Conservation (phyloP, 2,329 filamentous ascomycete genomes). For the Colletotrichum sp. region DNA sequence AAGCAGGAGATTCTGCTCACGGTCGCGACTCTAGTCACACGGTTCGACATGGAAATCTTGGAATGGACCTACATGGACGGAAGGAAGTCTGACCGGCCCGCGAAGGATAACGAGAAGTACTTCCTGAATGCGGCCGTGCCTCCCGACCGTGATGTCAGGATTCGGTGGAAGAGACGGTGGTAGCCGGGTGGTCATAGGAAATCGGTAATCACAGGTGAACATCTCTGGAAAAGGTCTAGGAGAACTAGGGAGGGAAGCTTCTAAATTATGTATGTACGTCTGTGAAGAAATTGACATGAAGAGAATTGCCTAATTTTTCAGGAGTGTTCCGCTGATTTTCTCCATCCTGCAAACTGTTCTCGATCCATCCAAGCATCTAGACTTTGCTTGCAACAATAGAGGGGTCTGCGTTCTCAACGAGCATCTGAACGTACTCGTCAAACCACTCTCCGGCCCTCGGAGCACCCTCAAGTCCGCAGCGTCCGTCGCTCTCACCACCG, state of each 20-base stretch:
- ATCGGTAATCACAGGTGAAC: neutral
- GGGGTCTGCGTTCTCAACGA: slow-evolving; percentile 43
- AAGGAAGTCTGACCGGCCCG: neutral
- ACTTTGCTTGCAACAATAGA: neutral
- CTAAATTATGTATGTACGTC: neutral
- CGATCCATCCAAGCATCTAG: neutral
- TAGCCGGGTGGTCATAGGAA: neutral
- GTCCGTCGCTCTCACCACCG: slow-evolving; percentile 47
- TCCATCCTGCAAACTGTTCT: neutral
- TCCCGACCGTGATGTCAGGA: slow-evolving; percentile 14
- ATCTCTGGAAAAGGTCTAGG: neutral
- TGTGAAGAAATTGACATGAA: neutral
- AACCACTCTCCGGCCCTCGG: slow-evolving; percentile 46
- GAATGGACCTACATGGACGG: slow-evolving; percentile 17
- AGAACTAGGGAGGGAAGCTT: neutral
- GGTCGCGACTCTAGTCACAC: slow-evolving; percentile 32
- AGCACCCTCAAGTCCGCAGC: slow-evolving; percentile 41
- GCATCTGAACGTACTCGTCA: slow-evolving; percentile 43
- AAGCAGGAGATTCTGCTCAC: slow-evolving; percentile 43
- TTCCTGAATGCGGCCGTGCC: slow-evolving; percentile 17
- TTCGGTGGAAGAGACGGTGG: slow-evolving; percentile 9
- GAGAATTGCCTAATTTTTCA: neutral
- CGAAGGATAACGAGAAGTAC: slow-evolving; percentile 8
- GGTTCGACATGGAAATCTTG: slow-evolving; percentile 36
- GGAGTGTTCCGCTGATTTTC: neutral